Conservation (phyloP, 139 green algal genomes). For the Chlamydomonas sp. region DNA sequence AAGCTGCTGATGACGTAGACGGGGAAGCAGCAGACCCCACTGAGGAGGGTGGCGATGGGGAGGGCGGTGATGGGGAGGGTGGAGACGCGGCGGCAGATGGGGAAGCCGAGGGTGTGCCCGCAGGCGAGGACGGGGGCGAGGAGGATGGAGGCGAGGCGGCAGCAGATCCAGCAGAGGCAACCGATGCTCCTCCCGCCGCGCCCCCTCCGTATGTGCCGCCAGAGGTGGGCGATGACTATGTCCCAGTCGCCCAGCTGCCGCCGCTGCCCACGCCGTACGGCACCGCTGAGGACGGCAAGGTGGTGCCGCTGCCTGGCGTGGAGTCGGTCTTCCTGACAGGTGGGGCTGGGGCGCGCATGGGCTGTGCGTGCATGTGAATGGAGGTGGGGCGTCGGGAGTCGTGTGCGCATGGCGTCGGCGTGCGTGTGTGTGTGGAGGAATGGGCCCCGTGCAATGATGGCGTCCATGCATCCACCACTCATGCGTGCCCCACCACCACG, state of each 20-base stretch:
- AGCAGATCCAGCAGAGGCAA: not conserved
- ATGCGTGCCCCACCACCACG: too few species aligned
- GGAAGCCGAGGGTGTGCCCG: not conserved
- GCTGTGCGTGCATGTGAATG: too few species aligned
- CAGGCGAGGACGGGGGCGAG: not conserved
- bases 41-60: too few species aligned
- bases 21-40: not conserved
- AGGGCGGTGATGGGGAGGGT: too few species aligned
- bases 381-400: too few species aligned
- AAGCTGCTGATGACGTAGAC: not conserved
- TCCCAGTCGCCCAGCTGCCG: constrained; percentile 29
- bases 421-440: too few species aligned
- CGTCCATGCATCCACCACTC: too few species aligned
- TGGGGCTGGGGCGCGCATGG: constrained; percentile 14
- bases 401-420: too few species aligned
- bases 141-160: not conserved
- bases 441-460: too few species aligned
- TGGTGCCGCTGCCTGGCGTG: constrained; percentile 33
- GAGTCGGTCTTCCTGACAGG: constrained; percentile 53
- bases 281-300: constrained; percentile 34
- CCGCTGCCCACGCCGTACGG: constrained; percentile 32
- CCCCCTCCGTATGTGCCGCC: constrained; percentile 17
- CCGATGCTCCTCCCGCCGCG: not conserved
- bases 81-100: not conserved
- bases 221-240: constrained; percentile 33